These are phyloP conservation scores for Tricladium varicosporioides DNA, from an alignment of 2,329 filamentous ascomycete species.

Conservation along the genomic window DNA sequence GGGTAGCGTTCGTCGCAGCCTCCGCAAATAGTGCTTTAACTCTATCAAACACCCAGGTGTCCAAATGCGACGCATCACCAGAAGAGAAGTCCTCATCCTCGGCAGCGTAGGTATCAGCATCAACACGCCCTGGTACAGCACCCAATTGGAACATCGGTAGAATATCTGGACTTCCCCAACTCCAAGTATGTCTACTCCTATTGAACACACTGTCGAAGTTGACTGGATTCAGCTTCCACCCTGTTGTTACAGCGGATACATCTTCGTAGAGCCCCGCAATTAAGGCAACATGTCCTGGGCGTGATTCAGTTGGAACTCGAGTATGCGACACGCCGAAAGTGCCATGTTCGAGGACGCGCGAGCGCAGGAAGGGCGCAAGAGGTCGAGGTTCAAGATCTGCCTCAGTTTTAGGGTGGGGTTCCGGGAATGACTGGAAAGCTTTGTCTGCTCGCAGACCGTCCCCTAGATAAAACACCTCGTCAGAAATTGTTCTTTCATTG, in stretches of 20 bases:
- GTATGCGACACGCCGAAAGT: conserved; percentile 98
- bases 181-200: conserved; percentile 94
- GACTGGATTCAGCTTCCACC: conserved; percentile 97
- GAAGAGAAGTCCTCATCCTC: conserved; percentile 87
- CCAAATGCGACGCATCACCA: conserved; percentile 72
- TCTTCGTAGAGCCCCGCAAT: conserved; percentile 98
- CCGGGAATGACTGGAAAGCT: conserved; percentile 88
- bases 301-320: conserved; percentile 91
- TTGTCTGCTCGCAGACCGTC: conserved; percentile 97
- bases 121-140: conserved; percentile 82
- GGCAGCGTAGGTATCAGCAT: conserved; percentile 79
- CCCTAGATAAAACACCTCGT: conserved; percentile 44
- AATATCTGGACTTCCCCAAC: conserved; percentile 98
- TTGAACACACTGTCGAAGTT: conserved; percentile 99
- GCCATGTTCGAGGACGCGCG: conserved; percentile 80
- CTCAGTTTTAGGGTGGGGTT: conserved; percentile 71
- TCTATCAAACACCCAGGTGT: conserved; percentile 93
- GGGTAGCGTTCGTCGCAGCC: conserved; percentile 72
- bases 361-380: conserved; percentile 87
- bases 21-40: conserved; percentile 84
- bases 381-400: conserved; percentile 71
- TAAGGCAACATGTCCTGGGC: conserved; percentile 92
- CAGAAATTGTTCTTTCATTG: conserved; percentile 14
- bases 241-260: conserved; percentile 93
- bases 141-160: conserved; percentile 95